Conservation (phyloP, 192 early-diverging fungal species). For the Borealophlyctis nickersoniae region DNA sequence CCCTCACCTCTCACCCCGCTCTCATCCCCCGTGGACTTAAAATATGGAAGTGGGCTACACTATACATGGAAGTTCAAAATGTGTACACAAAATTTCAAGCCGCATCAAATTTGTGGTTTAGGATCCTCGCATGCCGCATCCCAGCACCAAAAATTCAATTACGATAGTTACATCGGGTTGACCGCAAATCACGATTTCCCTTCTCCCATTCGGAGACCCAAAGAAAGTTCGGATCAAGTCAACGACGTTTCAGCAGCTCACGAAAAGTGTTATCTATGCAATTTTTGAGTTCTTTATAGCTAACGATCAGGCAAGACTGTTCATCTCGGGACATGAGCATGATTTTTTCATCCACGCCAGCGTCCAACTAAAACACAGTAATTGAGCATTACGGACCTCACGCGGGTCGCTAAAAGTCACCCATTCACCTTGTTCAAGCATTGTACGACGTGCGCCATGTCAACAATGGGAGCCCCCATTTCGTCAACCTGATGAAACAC, state of each 20-base stretch:
- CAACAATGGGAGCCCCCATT: slow-evolving; percentile 75
- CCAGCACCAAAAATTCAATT: no score
- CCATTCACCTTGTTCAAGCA: slow-evolving; percentile 87
- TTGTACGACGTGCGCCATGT: slow-evolving; percentile 88
- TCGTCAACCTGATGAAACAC: slow-evolving; percentile 94
- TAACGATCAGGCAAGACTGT: slow-evolving; percentile 94
- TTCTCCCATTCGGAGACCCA: no score
- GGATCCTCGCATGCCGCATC: no score
- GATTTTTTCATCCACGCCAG: slow-evolving; percentile 89
- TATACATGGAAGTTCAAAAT: no score
- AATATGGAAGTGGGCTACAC: no score
- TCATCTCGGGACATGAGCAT: slow-evolving; percentile 96
- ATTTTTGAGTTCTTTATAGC: slow-evolving; percentile 90
- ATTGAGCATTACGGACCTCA: not conserved
- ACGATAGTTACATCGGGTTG: no score
- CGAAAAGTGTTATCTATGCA: slow-evolving; percentile 84
- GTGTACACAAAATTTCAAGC: no score
- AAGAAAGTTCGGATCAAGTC: no score
- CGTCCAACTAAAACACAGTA: slow-evolving; percentile 68
- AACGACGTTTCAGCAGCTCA: slow-evolving; percentile 68
- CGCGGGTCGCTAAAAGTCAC: not conserved
- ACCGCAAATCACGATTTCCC: no score
- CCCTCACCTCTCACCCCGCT: no score
- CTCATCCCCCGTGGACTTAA: no score
- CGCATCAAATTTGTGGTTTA: no score